A percentile compares a stretch with the other conserved stretches of the same genome.
These are phyloP conservation scores for Chenopodium formosanum DNA, from an alignment of 148 eudicot genomes.

Conservation along the genomic window DNA sequence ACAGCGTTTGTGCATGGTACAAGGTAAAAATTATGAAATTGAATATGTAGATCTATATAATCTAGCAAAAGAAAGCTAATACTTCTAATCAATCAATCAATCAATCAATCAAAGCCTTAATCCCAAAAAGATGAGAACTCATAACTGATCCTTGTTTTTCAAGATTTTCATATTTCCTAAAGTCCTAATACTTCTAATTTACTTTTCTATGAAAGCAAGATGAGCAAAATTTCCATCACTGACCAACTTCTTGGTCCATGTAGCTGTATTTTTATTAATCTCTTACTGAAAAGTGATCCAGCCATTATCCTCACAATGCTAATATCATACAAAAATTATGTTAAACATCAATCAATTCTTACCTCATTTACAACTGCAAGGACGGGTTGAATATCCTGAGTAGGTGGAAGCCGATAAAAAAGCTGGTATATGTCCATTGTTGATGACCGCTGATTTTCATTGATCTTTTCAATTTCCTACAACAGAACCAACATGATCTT, in stretches of 20 bases:
- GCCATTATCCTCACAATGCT: not conserved
- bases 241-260: slow-evolving; percentile 6
- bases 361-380: slow-evolving; percentile 52
- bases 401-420: slow-evolving; percentile 40
- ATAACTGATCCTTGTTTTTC: not conserved
- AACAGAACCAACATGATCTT: slow-evolving; percentile 3
- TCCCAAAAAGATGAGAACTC: too few relatives aligned
- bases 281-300: not conserved
- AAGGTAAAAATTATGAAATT: too few relatives aligned
- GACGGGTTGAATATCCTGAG: slow-evolving; percentile 49
- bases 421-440: slow-evolving; percentile 32
- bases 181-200: not conserved
- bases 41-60: not conserved
- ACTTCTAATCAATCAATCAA: too few relatives aligned
- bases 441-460: slow-evolving; percentile 11
- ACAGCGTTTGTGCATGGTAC: not conserved
- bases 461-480: slow-evolving; percentile 16
- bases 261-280: not conserved
- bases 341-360: not conserved
- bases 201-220: not conserved
- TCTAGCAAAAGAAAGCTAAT: not conserved
- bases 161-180: not conserved
- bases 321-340: not conserved
- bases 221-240: not conserved
- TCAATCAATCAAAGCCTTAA: too few relatives aligned